Conservation (phyloP, 78 protist species). For the Protostelium mycophagum region DNA sequence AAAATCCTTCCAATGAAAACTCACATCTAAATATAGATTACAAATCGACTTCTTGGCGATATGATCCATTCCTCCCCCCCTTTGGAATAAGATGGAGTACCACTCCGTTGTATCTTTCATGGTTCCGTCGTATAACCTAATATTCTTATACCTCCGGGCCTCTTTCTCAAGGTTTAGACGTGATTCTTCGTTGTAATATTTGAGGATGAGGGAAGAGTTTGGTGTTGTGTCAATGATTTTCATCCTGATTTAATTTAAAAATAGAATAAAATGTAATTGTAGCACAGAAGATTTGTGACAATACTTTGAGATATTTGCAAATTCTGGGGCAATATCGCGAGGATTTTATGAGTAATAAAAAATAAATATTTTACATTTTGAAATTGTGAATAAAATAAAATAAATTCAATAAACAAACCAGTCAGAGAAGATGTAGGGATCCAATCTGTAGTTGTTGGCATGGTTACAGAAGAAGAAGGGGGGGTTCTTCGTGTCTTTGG, state of each 20-base stretch:
- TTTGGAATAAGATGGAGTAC: background rate
- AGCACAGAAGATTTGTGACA: too few species aligned
- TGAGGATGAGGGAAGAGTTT: background rate
- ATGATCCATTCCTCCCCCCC: background rate
- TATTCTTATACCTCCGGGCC: background rate
- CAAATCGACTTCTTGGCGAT: background rate
- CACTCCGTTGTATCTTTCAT: background rate
- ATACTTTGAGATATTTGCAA: too few species aligned
- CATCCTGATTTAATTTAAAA: too few species aligned
- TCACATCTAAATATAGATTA: background rate
- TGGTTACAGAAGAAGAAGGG: slow-evolving; percentile 1
- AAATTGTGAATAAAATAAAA: too few species aligned
- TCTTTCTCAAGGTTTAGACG: background rate
- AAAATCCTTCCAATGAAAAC: too few species aligned
- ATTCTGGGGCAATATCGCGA: too few species aligned
- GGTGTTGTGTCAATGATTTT: background rate
- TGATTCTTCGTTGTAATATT: background rate
- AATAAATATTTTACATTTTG: too few species aligned
- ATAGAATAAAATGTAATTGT: too few species aligned
- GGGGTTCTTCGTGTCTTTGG: background rate
- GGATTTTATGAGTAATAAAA: too few species aligned
- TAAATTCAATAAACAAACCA: too few species aligned
- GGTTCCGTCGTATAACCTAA: background rate
- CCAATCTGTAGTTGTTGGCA: background rate
- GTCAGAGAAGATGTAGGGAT: background rate